Evolutionary conservation across 306 rosid genomes (phyloP), one percentile per base, ranked within the genome.

Genomic region (Rubus idaeus): DNA sequence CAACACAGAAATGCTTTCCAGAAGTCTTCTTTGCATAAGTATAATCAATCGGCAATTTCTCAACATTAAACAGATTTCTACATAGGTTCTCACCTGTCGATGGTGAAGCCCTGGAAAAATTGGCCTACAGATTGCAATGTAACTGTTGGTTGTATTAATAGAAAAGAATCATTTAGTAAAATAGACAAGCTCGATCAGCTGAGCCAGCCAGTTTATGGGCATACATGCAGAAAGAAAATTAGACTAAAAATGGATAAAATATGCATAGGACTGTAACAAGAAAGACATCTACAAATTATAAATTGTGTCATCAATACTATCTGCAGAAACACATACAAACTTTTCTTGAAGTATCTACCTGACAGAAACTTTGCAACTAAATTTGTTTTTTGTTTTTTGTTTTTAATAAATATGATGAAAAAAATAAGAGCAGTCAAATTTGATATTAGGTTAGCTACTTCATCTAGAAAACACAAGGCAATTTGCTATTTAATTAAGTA

Each of bases 1-100:
- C 26, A 64, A 10, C 77, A 55, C 45, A 62, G 60, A 23, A 52
- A 5, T 74, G 16, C 46, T 62, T 45, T 78, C 17, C 45, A 11
- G 16, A 71, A 50, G 20, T 55, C 45, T 30, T 77, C 35, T 61
- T 20, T 50, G 39, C 68, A 35, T 39, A n/a, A 23, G 46, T 57
- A 13, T 37, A 40, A 65, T 49, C 40, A 76, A 72, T 18, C 51
- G 20, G 30, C 69, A 23, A 9, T 39, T 8, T 17, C 5, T 58
- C 55, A 4, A 37, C 40, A 74, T 49, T 58, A 68, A 56, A 42
- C 42, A 40, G 10, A 55, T 53, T 53, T 72, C 49, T 12, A 40
- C 49, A 51, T 1, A 0, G 14, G 23, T 70, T 16, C 73, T 46
- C 60, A 70, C 74, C 74, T 7, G 50, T 2, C 3, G 30, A 35